phyloP scores from a whole-genome alignment of 2,329 filamentous ascomycete species.

The Pyrenophora seminiperda region DNA sequence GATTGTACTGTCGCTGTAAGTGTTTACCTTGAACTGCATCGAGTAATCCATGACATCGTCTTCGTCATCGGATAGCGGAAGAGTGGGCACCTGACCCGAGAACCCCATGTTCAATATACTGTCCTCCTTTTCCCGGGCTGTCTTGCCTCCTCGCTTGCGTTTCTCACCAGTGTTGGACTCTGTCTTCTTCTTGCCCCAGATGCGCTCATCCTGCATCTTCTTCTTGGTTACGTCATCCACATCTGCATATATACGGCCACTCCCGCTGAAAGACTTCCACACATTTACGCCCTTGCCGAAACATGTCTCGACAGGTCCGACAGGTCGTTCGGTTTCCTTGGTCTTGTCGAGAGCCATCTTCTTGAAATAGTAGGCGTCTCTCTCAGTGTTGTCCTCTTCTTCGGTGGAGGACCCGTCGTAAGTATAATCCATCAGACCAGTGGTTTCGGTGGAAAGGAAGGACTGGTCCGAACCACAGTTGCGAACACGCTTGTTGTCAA shows the following conservation, averaged over 20 bases:
- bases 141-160: background rate
- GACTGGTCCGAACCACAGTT: slow-evolving; percentile 7
- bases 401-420: slow-evolving; percentile 13
- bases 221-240: slow-evolving; percentile 10
- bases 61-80: too few species aligned
- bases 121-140: background rate
- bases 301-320: slow-evolving; percentile 1
- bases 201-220: slow-evolving; percentile 2
- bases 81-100: too few species aligned
- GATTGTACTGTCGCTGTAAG: background rate
- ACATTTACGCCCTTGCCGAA: slow-evolving; percentile 17
- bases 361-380: slow-evolving; percentile 10
- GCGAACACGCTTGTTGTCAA: slow-evolving; percentile 1
- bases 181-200: slow-evolving; percentile 2
- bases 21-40: background rate
- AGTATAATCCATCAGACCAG: background rate
- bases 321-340: slow-evolving; percentile 7
- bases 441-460: slow-evolving; percentile 1
- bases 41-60: background rate
- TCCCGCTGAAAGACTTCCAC: slow-evolving; percentile 12
- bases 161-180: background rate
- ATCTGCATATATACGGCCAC: slow-evolving; percentile 9
- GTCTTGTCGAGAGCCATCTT: too few species aligned
- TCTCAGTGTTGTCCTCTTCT: slow-evolving; percentile 11
- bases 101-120: background rate